Evolutionary conservation across 208 protist species (phyloP).

Genomic region (Naegleria gruberi): DNA sequence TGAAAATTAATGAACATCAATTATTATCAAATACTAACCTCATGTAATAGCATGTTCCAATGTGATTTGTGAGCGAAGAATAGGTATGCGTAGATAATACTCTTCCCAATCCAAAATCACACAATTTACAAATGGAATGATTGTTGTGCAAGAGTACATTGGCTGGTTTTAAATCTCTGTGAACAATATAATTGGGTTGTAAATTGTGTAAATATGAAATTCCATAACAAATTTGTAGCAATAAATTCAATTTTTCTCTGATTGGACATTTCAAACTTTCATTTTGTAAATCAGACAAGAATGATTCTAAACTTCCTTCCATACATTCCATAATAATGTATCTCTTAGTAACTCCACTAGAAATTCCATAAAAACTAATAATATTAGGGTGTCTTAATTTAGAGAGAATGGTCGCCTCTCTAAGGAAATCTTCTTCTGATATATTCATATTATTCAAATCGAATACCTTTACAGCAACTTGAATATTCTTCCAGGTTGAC

Average conservation of each 20-base stretch:
- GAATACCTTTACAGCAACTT: neutral
- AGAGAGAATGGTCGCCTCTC: neutral
- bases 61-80: neutral
- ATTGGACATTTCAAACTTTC: neutral
- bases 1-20: no score
- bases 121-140: neutral
- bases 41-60: neutral
- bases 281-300: neutral
- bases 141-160: neutral
- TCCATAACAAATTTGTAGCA: neutral
- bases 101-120: neutral
- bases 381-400: neutral
- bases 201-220: neutral
- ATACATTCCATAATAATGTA: neutral
- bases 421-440: neutral
- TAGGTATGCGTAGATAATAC: neutral
- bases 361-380: neutral
- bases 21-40: no score
- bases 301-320: neutral
- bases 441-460: neutral
- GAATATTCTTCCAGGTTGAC: neutral
- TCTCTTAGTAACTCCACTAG: neutral
- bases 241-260: neutral
- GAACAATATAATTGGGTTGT: neutral
- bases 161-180: neutral